Evolutionary conservation across 2,329 filamentous ascomycete species (phyloP).

Genomic region (Alternaria longipes): DNA sequence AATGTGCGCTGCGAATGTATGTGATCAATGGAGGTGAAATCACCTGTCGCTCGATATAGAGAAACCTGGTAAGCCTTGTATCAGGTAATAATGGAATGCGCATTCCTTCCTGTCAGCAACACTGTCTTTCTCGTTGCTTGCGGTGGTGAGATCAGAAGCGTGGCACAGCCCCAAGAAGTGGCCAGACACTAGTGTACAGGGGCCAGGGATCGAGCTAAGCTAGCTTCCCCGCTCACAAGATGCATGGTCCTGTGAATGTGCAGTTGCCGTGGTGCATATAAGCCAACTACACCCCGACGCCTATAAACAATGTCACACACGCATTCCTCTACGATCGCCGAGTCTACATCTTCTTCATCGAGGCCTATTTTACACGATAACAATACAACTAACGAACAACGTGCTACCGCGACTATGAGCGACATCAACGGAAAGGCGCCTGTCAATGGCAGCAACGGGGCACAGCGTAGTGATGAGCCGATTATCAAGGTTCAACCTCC

Average conservation of each 20-base stretch:
- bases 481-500: slow-evolving; percentile 77
- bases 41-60: background rate
- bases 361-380: slow-evolving; percentile 32
- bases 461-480: slow-evolving; percentile 34
- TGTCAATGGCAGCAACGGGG: slow-evolving; percentile 19
- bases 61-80: background rate
- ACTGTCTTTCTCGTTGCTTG: background rate
- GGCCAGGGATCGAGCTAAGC: slow-evolving; percentile 13
- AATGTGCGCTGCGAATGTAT: background rate
- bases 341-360: slow-evolving; percentile 38
- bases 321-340: slow-evolving; percentile 23
- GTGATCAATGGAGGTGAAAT: background rate
- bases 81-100: slow-evolving; percentile 1
- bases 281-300: slow-evolving; percentile 20
- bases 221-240: slow-evolving; percentile 34
- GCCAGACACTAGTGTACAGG: slow-evolving; percentile 20
- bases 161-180: slow-evolving; percentile 27
- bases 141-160: slow-evolving; percentile 11
- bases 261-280: slow-evolving; percentile 29
- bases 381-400: slow-evolving; percentile 19
- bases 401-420: slow-evolving; percentile 36
- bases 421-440: slow-evolving; percentile 52
- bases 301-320: slow-evolving; percentile 21
- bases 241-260: slow-evolving; percentile 10
- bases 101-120: slow-evolving; percentile 1